Percentiles rank a stretch among this genome's conserved stretches.
These are phyloP conservation scores for Trifolium fragiferum DNA, from an alignment of 306 rosid species.

Conservation along the genomic window DNA sequence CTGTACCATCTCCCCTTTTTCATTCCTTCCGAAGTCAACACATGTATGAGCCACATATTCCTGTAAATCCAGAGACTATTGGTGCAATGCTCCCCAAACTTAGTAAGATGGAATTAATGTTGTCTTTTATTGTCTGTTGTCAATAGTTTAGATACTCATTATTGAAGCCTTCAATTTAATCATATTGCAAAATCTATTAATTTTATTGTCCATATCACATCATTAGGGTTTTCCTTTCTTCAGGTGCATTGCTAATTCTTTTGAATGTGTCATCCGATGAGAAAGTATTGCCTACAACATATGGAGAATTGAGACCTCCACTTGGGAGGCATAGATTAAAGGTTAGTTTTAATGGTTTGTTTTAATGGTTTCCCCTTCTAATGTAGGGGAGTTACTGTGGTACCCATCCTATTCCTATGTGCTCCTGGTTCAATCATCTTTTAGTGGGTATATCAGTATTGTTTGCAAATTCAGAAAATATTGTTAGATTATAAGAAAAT, in stretches of 20 bases:
- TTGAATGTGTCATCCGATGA: conserved; percentile 80
- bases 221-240: conserved; percentile 24
- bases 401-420: background rate
- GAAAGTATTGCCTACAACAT: conserved; percentile 82
- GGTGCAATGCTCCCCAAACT: conserved; percentile 91
- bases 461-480: background rate
- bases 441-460: conserved; percentile 1
- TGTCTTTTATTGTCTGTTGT: conserved; percentile 15
- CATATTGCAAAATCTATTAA: conserved; percentile 26
- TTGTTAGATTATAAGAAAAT: background rate
- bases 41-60: conserved; percentile 78
- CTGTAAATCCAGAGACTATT: conserved; percentile 80
- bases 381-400: conserved; percentile 15
- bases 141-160: conserved; percentile 6
- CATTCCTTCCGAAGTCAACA: conserved; percentile 92
- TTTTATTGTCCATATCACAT: conserved; percentile 20
- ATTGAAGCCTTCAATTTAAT: conserved; percentile 23
- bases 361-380: conserved; percentile 3
- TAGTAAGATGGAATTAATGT: conserved; percentile 53
- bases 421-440: conserved; percentile 9
- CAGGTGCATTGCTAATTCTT: conserved; percentile 88
- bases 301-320: conserved; percentile 96
- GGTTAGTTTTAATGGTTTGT: conserved; percentile 59
- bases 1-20: conserved; percentile 67
- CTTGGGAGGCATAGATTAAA: conserved; percentile 96